phyloP scores from a whole-genome alignment of 2,329 filamentous ascomycete genomes.

The Chrysoporthe puriensis region DNA sequence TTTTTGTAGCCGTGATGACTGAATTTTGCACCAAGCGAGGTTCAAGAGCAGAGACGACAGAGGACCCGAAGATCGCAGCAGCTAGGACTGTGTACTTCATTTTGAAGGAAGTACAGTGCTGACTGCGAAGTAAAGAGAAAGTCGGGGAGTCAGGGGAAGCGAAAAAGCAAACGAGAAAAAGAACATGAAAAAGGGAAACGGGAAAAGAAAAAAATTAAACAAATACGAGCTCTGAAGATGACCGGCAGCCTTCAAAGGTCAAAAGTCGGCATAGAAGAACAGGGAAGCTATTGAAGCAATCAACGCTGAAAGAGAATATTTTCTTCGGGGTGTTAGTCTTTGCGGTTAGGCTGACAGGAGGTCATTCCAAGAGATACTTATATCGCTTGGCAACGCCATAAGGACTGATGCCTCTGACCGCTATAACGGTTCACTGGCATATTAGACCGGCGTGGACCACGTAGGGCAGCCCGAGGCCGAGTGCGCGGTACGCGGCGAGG shows the following conservation, averaged over 20 bases:
- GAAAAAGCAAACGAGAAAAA: background rate
- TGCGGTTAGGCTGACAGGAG: background rate
- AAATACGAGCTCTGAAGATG: conserved; percentile 3
- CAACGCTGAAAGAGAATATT: conserved; percentile 7
- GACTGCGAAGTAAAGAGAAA: background rate
- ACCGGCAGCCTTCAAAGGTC: background rate
- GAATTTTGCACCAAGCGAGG: background rate
- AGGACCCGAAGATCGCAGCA: conserved; percentile 8
- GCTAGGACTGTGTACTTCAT: conserved; percentile 11
- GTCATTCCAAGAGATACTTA: background rate
- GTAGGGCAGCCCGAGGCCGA: background rate
- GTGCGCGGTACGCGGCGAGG: background rate
- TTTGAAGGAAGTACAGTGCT: background rate
- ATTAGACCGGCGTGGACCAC: background rate
- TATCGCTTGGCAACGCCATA: background rate
- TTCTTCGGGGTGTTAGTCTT: background rate
- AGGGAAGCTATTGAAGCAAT: background rate
- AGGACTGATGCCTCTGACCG: background rate
- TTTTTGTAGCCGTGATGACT: background rate
- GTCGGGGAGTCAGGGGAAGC: background rate
- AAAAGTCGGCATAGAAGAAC: background rate
- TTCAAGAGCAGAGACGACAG: background rate
- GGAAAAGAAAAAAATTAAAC: background rate
- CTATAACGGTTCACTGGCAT: background rate
- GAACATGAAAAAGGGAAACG: background rate